Percentiles rank a stretch among this genome's conserved stretches.
Conservation (phyloP, 2,329 filamentous ascomycete genomes). For the Colletotrichum sp. region DNA sequence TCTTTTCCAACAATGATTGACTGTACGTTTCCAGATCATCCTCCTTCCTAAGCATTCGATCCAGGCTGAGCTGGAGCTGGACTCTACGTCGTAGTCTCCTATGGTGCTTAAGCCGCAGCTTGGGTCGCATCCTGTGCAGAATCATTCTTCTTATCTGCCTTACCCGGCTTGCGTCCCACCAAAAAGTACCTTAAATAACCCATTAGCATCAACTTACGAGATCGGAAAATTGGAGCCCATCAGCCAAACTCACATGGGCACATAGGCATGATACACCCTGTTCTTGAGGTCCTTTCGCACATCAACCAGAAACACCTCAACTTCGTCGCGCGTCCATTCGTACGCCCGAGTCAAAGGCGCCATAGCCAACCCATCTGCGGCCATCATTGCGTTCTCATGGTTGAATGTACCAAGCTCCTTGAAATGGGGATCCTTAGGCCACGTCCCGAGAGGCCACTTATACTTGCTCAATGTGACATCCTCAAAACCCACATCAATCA, state of each 20-base stretch:
- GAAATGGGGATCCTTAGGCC: slow-evolving; percentile 5
- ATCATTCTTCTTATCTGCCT: too few species aligned
- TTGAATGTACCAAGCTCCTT: slow-evolving; percentile 24
- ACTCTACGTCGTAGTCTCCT: not conserved
- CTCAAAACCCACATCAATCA: slow-evolving; percentile 29
- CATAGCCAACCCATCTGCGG: slow-evolving; percentile 38
- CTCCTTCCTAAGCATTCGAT: too few species aligned
- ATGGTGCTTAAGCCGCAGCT: not conserved
- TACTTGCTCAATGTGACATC: slow-evolving; percentile 14
- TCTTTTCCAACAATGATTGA: too few species aligned
- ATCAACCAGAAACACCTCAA: slow-evolving; percentile 38
- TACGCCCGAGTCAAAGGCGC: slow-evolving; percentile 37
- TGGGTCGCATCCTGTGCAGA: too few species aligned
- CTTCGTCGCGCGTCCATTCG: slow-evolving; percentile 35
- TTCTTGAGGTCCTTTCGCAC: slow-evolving; percentile 38
- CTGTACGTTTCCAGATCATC: too few species aligned
- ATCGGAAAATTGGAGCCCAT: not conserved
- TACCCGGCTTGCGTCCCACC: too few species aligned
- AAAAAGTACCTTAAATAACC: too few species aligned
- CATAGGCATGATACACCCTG: slow-evolving; percentile 38
- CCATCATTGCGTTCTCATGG: slow-evolving; percentile 35
- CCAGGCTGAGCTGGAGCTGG: too few species aligned
- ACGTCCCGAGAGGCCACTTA: slow-evolving; percentile 21
- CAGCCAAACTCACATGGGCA: slow-evolving; percentile 36
- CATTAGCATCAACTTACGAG: not conserved